Conservation (phyloP, 2,329 filamentous ascomycete genomes). For the Clarireedia homoeocarpa region DNA sequence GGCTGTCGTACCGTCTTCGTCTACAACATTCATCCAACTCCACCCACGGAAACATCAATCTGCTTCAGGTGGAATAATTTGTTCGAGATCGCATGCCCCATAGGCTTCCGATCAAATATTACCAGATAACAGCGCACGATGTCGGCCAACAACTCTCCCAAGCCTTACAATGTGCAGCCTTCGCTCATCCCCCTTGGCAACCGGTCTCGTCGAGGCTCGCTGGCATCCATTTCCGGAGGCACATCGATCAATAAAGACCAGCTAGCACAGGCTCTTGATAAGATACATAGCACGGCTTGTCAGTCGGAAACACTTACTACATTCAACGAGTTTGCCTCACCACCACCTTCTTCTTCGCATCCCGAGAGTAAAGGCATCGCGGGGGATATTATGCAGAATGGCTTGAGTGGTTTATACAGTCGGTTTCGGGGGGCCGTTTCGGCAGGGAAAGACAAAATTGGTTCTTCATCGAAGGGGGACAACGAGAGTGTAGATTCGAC, state of each 20-base stretch:
- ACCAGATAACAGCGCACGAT: conserved; percentile 13
- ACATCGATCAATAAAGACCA: conserved; percentile 62
- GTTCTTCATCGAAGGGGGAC: conserved; percentile 32
- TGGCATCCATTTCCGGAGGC: conserved; percentile 39
- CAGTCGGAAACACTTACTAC: conserved; percentile 79
- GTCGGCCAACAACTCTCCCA: conserved; percentile 26
- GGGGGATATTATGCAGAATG: conserved; percentile 72
- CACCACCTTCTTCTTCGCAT: conserved; percentile 48
- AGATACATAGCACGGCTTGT: conserved; percentile 84
- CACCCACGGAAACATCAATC: neutral
- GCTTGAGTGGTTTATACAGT: conserved; percentile 82
- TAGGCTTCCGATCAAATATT: neutral
- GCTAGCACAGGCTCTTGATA: conserved; percentile 69
- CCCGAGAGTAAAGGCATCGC: conserved; percentile 63
- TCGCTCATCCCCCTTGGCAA: conserved; percentile 19
- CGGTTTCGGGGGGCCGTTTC: conserved; percentile 78
- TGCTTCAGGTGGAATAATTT: neutral
- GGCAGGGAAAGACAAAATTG: conserved; percentile 48
- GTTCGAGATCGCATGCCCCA: neutral
- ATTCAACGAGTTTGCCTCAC: conserved; percentile 83
- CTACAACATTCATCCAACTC: neutral
- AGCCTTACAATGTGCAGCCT: conserved; percentile 13
- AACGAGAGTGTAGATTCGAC: conserved; percentile 36
- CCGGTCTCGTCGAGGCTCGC: conserved; percentile 36
- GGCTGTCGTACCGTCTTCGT: conserved; percentile 1